Base-by-base conservation (phyloP, 2,329 filamentous ascomycete species). In the Cordyceps farinosa region DNA sequence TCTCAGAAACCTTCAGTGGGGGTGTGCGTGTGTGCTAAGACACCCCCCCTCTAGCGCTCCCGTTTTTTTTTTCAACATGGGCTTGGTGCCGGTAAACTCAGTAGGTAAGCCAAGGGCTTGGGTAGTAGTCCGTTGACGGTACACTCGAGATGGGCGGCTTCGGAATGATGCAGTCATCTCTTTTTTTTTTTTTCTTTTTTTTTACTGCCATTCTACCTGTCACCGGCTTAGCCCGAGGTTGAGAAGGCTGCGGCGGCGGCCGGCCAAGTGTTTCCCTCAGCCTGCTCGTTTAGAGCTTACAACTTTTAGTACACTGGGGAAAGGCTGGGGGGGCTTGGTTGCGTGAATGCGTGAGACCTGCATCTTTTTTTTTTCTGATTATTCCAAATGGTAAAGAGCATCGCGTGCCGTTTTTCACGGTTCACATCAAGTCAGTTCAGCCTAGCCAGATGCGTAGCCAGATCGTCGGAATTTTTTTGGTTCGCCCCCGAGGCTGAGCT, bases 1-100 rank as follows among this genome's bases (percentile, higher is more conserved):
- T 53, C 38, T 61, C 58, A 38, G n/a, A 48, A 53, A 53, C 30
- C 36, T 50, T 30, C 36, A 47, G 58, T 61, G 58, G 56, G 38
- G 40, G 45, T 30, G 15, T 32, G 17, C 29, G n/a, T 34, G n/a
- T 27, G 13, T 32, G 27, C 47, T 60, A 30, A 51, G 56, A 22
- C 22, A 1, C 22, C 22, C 22, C 22, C 22, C 22, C 22, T 38
- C 47, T 59, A 59, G 56, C 30, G 56, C 34, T 59, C 30, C 56
- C 22, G 22, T 13, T n/a, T 42, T 51, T 59, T 22, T 22, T 22
- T 22, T 22, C 22, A 22, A 22, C 22, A 22, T 22, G 22, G 22
- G 22, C 22, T 22, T 22, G 22, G 22, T 22, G 22, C 22, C 22
- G 22, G 22, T 22, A 22, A 22, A 22, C 22, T 22, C 22, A 22